Percentiles rank a stretch among this genome's conserved stretches.
Conservation (phyloP, 2,329 filamentous ascomycete genomes). For the Rutstroemia sp. region DNA sequence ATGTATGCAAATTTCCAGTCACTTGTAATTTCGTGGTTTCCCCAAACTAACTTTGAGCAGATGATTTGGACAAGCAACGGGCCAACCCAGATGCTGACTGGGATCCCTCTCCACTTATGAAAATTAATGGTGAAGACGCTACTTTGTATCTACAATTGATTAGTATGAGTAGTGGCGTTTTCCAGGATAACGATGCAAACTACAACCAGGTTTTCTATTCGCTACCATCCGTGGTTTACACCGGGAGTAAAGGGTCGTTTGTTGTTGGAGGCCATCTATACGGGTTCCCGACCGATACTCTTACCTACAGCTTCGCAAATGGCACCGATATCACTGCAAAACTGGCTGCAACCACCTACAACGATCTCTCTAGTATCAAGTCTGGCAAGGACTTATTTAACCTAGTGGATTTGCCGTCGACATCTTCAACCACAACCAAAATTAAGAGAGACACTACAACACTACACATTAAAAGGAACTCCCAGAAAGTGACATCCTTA, state of each 20-base stretch:
- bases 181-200: slow-evolving; percentile 32
- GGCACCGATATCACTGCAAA: slow-evolving; percentile 25
- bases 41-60: neutral
- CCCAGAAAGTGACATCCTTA: neutral
- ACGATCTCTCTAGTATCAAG: slow-evolving; percentile 16
- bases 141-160: slow-evolving; percentile 39
- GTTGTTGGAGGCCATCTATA: slow-evolving; percentile 25
- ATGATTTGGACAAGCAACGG: slow-evolving; percentile 6
- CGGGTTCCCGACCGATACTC: slow-evolving; percentile 23
- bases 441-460: neutral
- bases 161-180: slow-evolving; percentile 27
- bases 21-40: neutral
- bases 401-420: slow-evolving; percentile 6
- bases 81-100: slow-evolving; percentile 2
- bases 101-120: slow-evolving; percentile 38
- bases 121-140: slow-evolving; percentile 47
- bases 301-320: slow-evolving; percentile 31
- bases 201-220: slow-evolving; percentile 33
- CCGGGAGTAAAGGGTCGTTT: slow-evolving; percentile 15
- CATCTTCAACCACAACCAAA: neutral
- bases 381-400: slow-evolving; percentile 14
- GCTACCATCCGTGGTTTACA: neutral
- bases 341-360: slow-evolving; percentile 25
- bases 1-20: neutral
- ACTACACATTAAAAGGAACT: neutral